Evolutionary conservation across 169 alveolate genomes (phyloP).

Genomic region (Perkinsus marinus): DNA sequence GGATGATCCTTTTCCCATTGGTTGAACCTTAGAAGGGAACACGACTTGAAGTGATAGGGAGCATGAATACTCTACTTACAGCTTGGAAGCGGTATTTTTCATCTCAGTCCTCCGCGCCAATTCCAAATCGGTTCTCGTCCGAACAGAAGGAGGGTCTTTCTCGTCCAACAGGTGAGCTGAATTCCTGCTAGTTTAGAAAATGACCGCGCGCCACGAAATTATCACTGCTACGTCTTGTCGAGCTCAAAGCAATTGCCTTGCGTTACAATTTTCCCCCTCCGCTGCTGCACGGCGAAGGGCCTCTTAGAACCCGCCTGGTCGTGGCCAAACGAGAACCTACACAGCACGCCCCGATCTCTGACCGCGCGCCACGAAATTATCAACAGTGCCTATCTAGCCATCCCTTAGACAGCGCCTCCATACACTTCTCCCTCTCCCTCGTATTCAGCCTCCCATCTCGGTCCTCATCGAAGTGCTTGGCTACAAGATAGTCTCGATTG

Average conservation of each 20-base stretch:
- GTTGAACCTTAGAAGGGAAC: not conserved
- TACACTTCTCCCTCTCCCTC: constrained; percentile 28
- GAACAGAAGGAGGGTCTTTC: not conserved
- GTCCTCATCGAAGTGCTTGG: constrained; percentile 36
- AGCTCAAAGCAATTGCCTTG: not conserved
- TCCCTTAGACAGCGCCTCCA: constrained; percentile 33
- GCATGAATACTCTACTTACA: not conserved
- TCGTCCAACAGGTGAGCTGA: not conserved
- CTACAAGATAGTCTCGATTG: constrained; percentile 34
- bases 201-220: not conserved
- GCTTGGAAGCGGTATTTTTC: not conserved
- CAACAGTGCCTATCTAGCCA: not conserved
- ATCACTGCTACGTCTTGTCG: not conserved
- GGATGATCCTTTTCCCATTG: not conserved
- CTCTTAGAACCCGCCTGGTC: constrained; percentile 8
- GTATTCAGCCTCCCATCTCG: constrained; percentile 39
- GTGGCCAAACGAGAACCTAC: constrained; percentile 4
- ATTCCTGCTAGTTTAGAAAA: not conserved
- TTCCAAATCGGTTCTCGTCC: not conserved
- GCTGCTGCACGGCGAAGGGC: constrained; percentile 1
- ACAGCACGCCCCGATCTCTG: not conserved
- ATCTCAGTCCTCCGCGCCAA: not conserved
- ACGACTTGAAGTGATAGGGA: not conserved
- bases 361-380: not conserved
- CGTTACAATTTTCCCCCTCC: constrained; percentile 1